A percentile compares a stretch with the other conserved stretches of the same genome.
phyloP scores from a whole-genome alignment of 2,329 filamentous ascomycete species.

The Zymoseptoria tritici region DNA sequence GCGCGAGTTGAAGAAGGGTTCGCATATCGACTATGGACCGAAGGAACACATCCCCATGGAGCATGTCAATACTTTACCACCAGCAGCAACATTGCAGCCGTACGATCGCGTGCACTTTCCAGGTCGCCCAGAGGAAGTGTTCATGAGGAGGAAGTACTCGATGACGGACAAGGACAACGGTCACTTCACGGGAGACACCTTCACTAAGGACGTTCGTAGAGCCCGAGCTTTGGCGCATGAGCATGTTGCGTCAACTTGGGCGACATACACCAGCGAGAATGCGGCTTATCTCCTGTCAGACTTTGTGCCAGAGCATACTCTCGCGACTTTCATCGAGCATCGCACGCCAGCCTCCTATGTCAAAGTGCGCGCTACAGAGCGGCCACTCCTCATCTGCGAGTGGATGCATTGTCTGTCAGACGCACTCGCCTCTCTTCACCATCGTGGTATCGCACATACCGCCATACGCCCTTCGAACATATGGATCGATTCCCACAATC shows the following conservation, averaged over 20 bases:
- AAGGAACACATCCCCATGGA: constrained; percentile 65
- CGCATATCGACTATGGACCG: constrained; percentile 57
- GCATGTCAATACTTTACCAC: constrained; percentile 52
- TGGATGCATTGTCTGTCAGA: constrained; percentile 70
- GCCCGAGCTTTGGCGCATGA: constrained; percentile 56
- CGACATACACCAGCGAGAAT: constrained; percentile 60
- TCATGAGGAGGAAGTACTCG: constrained; percentile 32
- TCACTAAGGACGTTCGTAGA: constrained; percentile 53
- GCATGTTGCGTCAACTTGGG: constrained; percentile 64
- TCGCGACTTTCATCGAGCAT: constrained; percentile 60
- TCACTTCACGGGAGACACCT: constrained; percentile 37
- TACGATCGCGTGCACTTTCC: constrained; percentile 59
- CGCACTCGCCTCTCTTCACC: constrained; percentile 60
- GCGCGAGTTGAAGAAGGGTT: constrained; percentile 52
- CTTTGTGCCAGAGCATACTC: constrained; percentile 58
- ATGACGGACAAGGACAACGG: constrained; percentile 25
- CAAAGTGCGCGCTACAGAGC: constrained; percentile 52
- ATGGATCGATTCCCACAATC: constrained; percentile 57
- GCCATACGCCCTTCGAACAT: constrained; percentile 66
- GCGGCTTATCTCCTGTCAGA: constrained; percentile 59
- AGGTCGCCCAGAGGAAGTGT: constrained; percentile 48
- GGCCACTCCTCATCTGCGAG: constrained; percentile 56
- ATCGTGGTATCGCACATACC: constrained; percentile 55
- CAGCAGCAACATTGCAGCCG: constrained; percentile 39
- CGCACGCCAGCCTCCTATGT: constrained; percentile 55